A percentile compares a stretch with the other conserved stretches of the same genome.
Evolutionary conservation across 768 basidiomycete species (phyloP).

Genomic region (Tubosaeta sp.): DNA sequence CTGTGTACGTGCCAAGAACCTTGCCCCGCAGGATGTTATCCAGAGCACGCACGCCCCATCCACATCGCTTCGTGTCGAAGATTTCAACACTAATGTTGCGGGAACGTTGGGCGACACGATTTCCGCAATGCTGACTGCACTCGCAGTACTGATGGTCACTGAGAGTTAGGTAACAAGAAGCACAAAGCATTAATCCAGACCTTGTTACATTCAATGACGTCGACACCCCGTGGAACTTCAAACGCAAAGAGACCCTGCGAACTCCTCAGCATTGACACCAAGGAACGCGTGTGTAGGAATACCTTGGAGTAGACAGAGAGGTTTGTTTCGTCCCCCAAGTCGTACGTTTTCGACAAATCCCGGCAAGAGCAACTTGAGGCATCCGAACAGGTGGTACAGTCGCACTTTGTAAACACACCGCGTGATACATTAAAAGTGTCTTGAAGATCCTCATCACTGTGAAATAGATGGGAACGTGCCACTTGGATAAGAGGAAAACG

Average conservation of each 20-base stretch:
- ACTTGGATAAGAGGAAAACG: not conserved
- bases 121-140: conserved; percentile 45
- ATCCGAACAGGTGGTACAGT: conserved; percentile 36
- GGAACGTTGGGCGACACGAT: conserved; percentile 59
- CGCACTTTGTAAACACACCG: conserved; percentile 41
- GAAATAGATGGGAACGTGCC: conserved; percentile 6
- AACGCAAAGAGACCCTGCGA: conserved; percentile 50
- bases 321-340: conserved; percentile 16
- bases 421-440: conserved; percentile 22
- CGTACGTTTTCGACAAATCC: conserved; percentile 36
- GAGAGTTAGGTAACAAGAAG: not conserved
- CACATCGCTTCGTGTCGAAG: conserved; percentile 56
- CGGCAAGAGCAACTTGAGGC: conserved; percentile 47
- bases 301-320: conserved; percentile 43
- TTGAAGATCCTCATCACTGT: conserved; percentile 17
- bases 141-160: conserved; percentile 36
- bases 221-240: conserved; percentile 36
- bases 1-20: conserved; percentile 65
- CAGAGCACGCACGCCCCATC: conserved; percentile 63
- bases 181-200: conserved; percentile 28
- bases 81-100: conserved; percentile 56
- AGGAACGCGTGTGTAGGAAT: conserved; percentile 3
- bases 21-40: conserved; percentile 44
- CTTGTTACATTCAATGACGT: conserved; percentile 65
- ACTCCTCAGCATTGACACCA: not conserved